Conservation (phyloP, 1,139 yeast genomes). For the Yamadazyma conglobata region DNA sequence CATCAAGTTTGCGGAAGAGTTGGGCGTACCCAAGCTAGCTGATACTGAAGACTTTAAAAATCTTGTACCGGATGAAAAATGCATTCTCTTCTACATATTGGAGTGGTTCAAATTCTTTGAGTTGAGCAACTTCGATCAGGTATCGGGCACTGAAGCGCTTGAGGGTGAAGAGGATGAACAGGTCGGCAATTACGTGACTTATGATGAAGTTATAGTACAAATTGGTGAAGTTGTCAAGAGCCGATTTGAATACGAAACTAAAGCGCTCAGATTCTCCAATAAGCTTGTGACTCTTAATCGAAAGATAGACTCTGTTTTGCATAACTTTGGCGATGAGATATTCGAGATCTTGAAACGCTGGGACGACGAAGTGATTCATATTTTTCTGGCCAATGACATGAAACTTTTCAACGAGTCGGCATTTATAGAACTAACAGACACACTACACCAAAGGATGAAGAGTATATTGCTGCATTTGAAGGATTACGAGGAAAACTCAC, state of each 20-base stretch:
- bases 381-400: constrained; percentile 1
- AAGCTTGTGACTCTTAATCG: constrained; percentile 18
- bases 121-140: constrained; percentile 14
- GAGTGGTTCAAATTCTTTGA: constrained; percentile 60
- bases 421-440: constrained; percentile 9
- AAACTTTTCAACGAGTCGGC: constrained; percentile 3
- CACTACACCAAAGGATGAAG: constrained; percentile 7
- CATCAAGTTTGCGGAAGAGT: constrained; percentile 28
- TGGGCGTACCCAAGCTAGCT: constrained; percentile 55
- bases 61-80: constrained; percentile 58
- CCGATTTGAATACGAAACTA: constrained; percentile 31
- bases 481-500: constrained; percentile 10
- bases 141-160: not conserved
- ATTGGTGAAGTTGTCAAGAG: constrained; percentile 22
- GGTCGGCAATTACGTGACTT: constrained; percentile 6
- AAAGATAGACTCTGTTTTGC: constrained; percentile 6
- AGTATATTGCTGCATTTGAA: constrained; percentile 5
- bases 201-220: constrained; percentile 20
- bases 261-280: constrained; percentile 28
- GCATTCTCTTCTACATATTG: constrained; percentile 61
- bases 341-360: constrained; percentile 8
- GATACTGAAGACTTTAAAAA: constrained; percentile 58
- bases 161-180: not conserved
- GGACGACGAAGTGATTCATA: constrained; percentile 4
- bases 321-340: constrained; percentile 2